These are phyloP conservation scores for Coemansia sp. DNA, from an alignment of 192 early-diverging fungal genomes.

Conservation along the genomic window DNA sequence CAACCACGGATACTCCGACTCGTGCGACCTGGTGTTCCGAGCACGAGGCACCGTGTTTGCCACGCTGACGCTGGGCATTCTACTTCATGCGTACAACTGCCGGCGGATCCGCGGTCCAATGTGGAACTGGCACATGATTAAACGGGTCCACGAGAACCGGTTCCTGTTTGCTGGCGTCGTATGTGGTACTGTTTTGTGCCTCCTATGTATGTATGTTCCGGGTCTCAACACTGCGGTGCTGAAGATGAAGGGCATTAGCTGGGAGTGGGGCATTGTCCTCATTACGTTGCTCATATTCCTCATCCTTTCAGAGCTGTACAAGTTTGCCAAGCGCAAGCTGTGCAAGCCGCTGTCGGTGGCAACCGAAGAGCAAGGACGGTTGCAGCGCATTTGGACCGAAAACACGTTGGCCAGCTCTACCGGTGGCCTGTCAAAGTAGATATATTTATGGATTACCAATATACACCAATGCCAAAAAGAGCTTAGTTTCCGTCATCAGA, in stretches of 20 bases:
- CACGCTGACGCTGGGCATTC: slow-evolving; percentile 67
- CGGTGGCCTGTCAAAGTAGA: slow-evolving; percentile 25
- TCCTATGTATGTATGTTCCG: slow-evolving; percentile 68
- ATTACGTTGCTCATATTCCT: slow-evolving; percentile 63
- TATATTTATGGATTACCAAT: not conserved
- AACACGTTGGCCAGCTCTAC: slow-evolving; percentile 40
- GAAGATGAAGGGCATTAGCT: slow-evolving; percentile 62
- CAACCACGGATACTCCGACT: slow-evolving; percentile 56
- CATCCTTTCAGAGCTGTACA: slow-evolving; percentile 66
- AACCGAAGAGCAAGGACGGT: slow-evolving; percentile 40
- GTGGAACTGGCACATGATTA: slow-evolving; percentile 55
- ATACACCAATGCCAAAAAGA: not conserved
- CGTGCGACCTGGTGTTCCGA: slow-evolving; percentile 65
- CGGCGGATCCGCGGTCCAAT: slow-evolving; percentile 63
- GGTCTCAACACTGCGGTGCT: slow-evolving; percentile 63
- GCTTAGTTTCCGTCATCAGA: slow-evolving; percentile 39
- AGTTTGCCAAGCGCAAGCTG: slow-evolving; percentile 58
- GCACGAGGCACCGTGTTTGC: slow-evolving; percentile 72
- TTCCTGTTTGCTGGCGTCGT: slow-evolving; percentile 52
- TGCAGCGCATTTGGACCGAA: slow-evolving; percentile 57
- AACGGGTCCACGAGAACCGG: slow-evolving; percentile 55
- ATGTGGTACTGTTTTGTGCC: slow-evolving; percentile 55
- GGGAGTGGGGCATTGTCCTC: slow-evolving; percentile 73
- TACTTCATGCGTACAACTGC: slow-evolving; percentile 77
- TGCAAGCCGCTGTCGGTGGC: slow-evolving; percentile 44